Conservation (phyloP, 208 protist species). For the Naegleria lovaniensis region DNA sequence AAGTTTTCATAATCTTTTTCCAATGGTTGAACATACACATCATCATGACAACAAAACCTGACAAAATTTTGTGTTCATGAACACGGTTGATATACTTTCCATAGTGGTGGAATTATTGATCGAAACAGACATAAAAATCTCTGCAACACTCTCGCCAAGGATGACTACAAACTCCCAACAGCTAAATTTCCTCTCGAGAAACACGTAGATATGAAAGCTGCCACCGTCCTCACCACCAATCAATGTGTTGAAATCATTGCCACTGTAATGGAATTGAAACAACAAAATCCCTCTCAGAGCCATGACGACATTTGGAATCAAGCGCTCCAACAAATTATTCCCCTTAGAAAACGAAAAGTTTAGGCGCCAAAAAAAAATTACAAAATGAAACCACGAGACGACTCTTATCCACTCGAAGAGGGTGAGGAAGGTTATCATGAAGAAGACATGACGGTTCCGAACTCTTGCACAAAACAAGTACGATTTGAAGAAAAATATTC, state of each 20-base stretch:
- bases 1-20: neutral
- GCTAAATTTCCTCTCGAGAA: slow-evolving; percentile 9
- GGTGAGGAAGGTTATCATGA: no score
- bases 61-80: no score
- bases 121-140: slow-evolving; percentile 25
- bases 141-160: neutral
- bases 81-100: neutral
- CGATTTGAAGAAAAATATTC: no score
- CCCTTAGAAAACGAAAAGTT: neutral
- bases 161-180: neutral
- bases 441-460: no score
- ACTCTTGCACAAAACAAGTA: no score
- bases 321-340: neutral
- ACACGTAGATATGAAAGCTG: neutral
- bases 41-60: no score
- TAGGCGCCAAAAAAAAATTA: no score
- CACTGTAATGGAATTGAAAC: no score
- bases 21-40: no score
- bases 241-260: slow-evolving; percentile 3
- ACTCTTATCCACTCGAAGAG: no score
- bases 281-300: neutral
- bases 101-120: slow-evolving; percentile 20
- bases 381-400: no score
- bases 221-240: neutral
- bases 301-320: neutral